Evolutionary conservation across 2,329 filamentous ascomycete species (phyloP), one percentile per base, ranked within the genome.

Genomic region (Phoma sp.): DNA sequence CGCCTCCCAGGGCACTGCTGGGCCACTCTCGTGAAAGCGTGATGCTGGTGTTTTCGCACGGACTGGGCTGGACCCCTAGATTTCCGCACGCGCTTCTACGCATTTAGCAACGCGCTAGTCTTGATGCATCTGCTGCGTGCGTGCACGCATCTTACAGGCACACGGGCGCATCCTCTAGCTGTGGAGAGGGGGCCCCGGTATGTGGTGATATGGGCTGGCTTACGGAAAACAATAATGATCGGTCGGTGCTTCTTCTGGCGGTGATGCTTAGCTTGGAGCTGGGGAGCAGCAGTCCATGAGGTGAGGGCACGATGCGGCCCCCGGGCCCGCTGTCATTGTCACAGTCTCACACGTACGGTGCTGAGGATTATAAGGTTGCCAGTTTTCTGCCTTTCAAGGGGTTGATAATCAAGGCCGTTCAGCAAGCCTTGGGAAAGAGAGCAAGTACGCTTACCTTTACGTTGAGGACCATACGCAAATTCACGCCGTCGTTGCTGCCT

Each of bases 281-380:
- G 17, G 17, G 17, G 17, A 17, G 17, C 17, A 17, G 17, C 17
- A 17, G 17, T 17, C 17, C 17, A 17, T 17, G 17, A 17, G 17
- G 17, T 17, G 17, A 17, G 17, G 17, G 17, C 17, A 17, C 17
- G 17, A 17, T 17, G 17, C 17, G 17, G 17, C 17, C 17, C 17
- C 17, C 17, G 17, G 17, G 17, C 17, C 17, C 17, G 17, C 17
- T 51, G 52, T 51, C 37, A 44, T 24, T 39, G 52, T 55, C 41
- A 43, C 46, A 38, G 41, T 22, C 47, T 24, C 27, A 10, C 52
- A 50, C 46, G 43, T 36, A 55, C 52, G 27, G 33, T 51, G 37
- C 46, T 55, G 52, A 51, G 41, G 47, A 25, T 43, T 51, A 43
- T 43, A 55, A 47, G 47, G 52, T 51, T 46, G 41, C 52, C 46